Evolutionary conservation across 305 asterid genomes (phyloP).

Genomic region (Fraxinus ornus): DNA sequence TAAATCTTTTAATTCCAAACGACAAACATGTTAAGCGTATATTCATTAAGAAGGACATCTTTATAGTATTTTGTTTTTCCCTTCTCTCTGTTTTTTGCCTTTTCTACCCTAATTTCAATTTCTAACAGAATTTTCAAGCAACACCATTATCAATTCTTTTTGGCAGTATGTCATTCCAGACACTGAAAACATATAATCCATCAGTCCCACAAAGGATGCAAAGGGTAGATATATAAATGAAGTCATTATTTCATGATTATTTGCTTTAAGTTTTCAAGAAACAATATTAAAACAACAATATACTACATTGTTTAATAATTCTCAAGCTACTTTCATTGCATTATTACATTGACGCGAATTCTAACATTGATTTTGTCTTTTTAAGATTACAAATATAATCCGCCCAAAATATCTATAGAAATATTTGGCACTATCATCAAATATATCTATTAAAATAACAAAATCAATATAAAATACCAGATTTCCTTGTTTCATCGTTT

Average conservation of each 20-base stretch:
- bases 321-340: not conserved
- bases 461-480: not conserved
- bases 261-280: not conserved
- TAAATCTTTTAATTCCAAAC: not conserved
- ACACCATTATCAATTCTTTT: not conserved
- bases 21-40: not conserved
- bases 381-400: not conserved
- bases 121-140: not conserved
- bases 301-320: not conserved
- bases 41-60: not conserved
- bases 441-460: not conserved
- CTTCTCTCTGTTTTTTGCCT: not conserved
- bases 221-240: not conserved
- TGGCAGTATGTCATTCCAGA: not conserved
- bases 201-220: not conserved
- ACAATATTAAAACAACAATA: not conserved
- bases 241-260: not conserved
- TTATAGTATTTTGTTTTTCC: not conserved
- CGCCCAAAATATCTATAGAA: not conserved
- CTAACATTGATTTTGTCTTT: not conserved
- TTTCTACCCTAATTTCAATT: not conserved
- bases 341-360: not conserved
- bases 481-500: not conserved
- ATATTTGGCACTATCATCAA: not conserved
- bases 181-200: not conserved